These are phyloP conservation scores for Aotearoamyces nothofagi DNA, from an alignment of 2,329 filamentous ascomycete genomes.

Conservation along the genomic window DNA sequence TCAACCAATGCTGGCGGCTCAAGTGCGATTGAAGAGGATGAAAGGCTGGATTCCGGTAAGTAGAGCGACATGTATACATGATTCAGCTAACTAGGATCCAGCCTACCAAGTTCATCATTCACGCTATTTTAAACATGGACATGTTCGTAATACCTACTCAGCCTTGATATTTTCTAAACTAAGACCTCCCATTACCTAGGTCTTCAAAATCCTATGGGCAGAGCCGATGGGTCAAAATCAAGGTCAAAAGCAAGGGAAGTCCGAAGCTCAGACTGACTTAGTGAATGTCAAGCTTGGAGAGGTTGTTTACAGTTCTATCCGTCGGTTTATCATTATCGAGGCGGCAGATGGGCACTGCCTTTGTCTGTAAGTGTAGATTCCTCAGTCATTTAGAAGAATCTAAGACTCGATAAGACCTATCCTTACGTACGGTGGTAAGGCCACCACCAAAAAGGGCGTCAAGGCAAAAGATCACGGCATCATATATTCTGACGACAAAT, in stretches of 20 bases:
- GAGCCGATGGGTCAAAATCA: not conserved
- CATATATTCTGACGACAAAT: not conserved
- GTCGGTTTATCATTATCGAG: not conserved
- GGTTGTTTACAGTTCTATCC: not conserved
- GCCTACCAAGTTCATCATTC: too few relatives aligned
- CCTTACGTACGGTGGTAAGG: not conserved
- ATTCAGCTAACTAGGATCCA: too few relatives aligned
- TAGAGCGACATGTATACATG: too few relatives aligned
- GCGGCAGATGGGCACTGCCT: not conserved
- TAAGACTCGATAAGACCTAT: not conserved
- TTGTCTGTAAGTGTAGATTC: not conserved
- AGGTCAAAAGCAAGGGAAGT: not conserved
- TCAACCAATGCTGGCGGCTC: too few relatives aligned
- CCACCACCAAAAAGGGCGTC: not conserved
- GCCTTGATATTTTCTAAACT: too few relatives aligned
- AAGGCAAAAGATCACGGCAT: not conserved
- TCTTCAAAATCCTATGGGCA: not conserved
- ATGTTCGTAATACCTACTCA: too few relatives aligned
- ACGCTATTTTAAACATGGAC: too few relatives aligned
- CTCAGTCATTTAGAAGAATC: not conserved
- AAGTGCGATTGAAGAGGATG: too few relatives aligned
- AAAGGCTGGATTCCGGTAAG: too few relatives aligned
- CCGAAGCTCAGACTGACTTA: too few relatives aligned
- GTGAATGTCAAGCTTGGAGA: not conserved
- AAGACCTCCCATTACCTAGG: too few relatives aligned